Percentiles rank a stretch among this genome's conserved stretches.
phyloP scores from a whole-genome alignment of 2,329 filamentous ascomycete species.

The Lasiodiplodia theobromae region DNA sequence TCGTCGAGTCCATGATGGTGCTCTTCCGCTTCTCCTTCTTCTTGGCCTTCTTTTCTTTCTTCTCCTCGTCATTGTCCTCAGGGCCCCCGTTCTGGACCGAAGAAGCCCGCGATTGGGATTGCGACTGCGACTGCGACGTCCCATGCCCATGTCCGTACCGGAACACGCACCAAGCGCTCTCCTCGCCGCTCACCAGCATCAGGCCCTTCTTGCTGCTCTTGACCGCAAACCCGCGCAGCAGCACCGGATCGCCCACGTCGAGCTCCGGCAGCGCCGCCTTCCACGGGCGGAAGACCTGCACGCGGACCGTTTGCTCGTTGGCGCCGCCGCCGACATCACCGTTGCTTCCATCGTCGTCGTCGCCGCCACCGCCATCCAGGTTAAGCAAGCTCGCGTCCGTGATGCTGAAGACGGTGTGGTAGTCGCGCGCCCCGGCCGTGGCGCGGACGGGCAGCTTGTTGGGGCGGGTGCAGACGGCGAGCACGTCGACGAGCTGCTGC shows the following conservation, averaged over 20 bases:
- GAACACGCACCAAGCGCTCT: constrained; percentile 58
- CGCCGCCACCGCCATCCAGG: background rate
- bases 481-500: constrained; percentile 49
- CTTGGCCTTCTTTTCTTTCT: background rate
- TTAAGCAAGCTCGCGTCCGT: constrained; percentile 45
- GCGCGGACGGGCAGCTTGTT: constrained; percentile 47
- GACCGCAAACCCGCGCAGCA: constrained; percentile 54
- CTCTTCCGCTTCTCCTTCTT: background rate
- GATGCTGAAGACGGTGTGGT: constrained; percentile 51
- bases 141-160: constrained; percentile 36
- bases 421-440: constrained; percentile 53
- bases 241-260: constrained; percentile 52
- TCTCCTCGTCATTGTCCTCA: background rate
- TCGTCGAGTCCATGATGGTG: constrained; percentile 25
- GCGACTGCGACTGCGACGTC: constrained; percentile 16
- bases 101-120: background rate
- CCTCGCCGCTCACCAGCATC: constrained; percentile 49
- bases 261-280: constrained; percentile 50
- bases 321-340: background rate
- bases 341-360: background rate
- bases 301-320: constrained; percentile 28
- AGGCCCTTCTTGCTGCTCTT: constrained; percentile 47
- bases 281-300: constrained; percentile 55
- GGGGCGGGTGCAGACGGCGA: constrained; percentile 51
- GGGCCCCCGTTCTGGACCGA: background rate